phyloP scores from a whole-genome alignment of 352 stramenopile species.

The Elongisporangium senticosum region DNA sequence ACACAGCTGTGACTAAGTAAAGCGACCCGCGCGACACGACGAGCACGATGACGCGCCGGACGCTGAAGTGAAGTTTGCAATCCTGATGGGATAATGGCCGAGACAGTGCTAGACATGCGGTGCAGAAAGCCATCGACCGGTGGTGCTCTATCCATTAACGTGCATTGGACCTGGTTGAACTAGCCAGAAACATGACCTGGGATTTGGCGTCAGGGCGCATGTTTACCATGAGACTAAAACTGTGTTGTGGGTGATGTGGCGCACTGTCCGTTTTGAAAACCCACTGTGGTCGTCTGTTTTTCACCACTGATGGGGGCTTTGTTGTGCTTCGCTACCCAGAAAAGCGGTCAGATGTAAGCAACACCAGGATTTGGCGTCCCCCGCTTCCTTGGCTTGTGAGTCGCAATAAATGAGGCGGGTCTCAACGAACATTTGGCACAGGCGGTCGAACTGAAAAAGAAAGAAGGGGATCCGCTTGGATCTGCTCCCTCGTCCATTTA shows the following conservation, averaged over 20 bases:
- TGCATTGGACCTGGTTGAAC: background rate
- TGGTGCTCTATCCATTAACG: background rate
- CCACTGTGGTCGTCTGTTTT: background rate
- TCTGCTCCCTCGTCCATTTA: background rate
- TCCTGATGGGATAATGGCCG: background rate
- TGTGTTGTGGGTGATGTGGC: background rate
- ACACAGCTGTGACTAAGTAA: constrained; percentile 44
- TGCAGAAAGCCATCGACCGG: background rate
- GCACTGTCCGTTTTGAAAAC: background rate
- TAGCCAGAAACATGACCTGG: background rate
- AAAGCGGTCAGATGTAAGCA: background rate
- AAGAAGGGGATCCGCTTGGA: background rate
- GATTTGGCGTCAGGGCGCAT: background rate
- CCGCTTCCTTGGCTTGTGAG: background rate
- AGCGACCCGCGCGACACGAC: background rate
- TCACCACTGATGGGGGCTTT: background rate
- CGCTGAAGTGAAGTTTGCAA: background rate
- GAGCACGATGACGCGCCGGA: background rate
- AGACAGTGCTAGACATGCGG: background rate
- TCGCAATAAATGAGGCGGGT: no score
- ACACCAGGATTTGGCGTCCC: no score
- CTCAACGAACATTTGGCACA: background rate
- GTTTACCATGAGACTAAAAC: background rate
- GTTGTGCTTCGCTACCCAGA: no score
- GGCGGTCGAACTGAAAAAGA: background rate